phyloP scores from a whole-genome alignment of 2,329 filamentous ascomycete species.

The Aspergillus brasiliensis region DNA sequence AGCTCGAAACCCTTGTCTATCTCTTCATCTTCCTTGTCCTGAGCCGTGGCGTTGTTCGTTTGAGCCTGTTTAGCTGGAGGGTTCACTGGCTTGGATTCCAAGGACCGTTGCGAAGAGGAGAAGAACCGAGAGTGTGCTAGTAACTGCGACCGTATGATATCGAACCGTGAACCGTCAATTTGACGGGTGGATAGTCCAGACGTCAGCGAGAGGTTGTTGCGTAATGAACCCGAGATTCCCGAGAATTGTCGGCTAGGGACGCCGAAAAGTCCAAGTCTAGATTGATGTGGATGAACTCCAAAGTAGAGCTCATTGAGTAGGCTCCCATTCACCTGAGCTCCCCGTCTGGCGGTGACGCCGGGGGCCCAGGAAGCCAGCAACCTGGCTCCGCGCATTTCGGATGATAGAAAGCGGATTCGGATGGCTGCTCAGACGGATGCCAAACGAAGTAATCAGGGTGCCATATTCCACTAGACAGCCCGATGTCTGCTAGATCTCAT shows the following conservation, averaged over 20 bases:
- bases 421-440: conserved; percentile 29
- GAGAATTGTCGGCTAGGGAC: conserved; percentile 27
- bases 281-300: conserved; percentile 4
- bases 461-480: conserved; percentile 34
- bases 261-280: conserved; percentile 11
- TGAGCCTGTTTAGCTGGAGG: conserved; percentile 20
- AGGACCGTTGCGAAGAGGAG: conserved; percentile 28
- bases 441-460: conserved; percentile 27
- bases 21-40: conserved; percentile 52
- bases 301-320: conserved; percentile 23
- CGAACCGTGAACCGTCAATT: conserved; percentile 13
- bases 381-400: conserved; percentile 47
- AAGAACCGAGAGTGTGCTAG: conserved; percentile 23
- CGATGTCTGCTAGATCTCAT: conserved; percentile 19
- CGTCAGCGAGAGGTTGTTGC: conserved; percentile 21
- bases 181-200: conserved; percentile 18
- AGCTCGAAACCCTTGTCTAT: conserved; percentile 65
- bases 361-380: conserved; percentile 40
- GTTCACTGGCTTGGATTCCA: conserved; percentile 28
- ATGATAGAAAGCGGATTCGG: conserved; percentile 25
- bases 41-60: conserved; percentile 35
- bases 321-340: conserved; percentile 22
- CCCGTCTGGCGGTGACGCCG: conserved; percentile 31
- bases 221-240: conserved; percentile 23
- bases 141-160: background rate